Evolutionary conservation across 1,284 basidiomycete species (phyloP).

Genomic region (Peniophora sp.): DNA sequence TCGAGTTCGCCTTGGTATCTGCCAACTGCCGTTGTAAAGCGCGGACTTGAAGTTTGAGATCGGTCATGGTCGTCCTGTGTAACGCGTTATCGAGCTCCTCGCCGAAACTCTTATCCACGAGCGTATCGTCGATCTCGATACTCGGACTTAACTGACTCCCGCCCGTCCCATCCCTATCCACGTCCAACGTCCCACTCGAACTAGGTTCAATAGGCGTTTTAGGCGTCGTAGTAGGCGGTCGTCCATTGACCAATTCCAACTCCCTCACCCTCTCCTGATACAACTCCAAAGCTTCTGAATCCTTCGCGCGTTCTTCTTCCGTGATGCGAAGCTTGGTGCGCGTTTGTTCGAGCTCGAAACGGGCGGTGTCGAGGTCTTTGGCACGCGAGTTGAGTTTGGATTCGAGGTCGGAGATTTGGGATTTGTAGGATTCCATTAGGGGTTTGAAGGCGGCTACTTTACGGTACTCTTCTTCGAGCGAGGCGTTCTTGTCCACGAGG

Average conservation of each 20-base stretch:
- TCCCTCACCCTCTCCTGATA: conserved; percentile 91
- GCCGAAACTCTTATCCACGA: conserved; percentile 50
- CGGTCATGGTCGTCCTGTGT: conserved; percentile 82
- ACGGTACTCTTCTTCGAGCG: conserved; percentile 85
- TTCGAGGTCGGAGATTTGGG: conserved; percentile 80
- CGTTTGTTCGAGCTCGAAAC: conserved; percentile 72
- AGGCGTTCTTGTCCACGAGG: conserved; percentile 85
- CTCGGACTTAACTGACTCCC: conserved; percentile 34
- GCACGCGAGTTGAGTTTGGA: conserved; percentile 54
- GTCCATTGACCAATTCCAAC: conserved; percentile 65
- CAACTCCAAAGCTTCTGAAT: conserved; percentile 80
- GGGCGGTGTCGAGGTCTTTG: conserved; percentile 66
- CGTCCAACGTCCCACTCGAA: conserved; percentile 9
- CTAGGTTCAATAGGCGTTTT: conserved; percentile 11
- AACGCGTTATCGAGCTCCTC: conserved; percentile 84
- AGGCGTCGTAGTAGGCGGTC: conserved; percentile 21
- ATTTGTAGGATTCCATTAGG: conserved; percentile 89
- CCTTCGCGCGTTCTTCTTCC: conserved; percentile 65
- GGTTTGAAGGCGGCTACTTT: conserved; percentile 84
- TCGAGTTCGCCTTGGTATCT: conserved; percentile 64
- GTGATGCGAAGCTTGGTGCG: conserved; percentile 63
- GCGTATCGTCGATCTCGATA: conserved; percentile 29
- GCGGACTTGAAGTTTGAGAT: conserved; percentile 80
- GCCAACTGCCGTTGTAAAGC: conserved; percentile 81
- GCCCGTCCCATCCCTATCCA: conserved; percentile 9